Conservation (phyloP, 2,329 filamentous ascomycete genomes). For the Cordyceps javanica region DNA sequence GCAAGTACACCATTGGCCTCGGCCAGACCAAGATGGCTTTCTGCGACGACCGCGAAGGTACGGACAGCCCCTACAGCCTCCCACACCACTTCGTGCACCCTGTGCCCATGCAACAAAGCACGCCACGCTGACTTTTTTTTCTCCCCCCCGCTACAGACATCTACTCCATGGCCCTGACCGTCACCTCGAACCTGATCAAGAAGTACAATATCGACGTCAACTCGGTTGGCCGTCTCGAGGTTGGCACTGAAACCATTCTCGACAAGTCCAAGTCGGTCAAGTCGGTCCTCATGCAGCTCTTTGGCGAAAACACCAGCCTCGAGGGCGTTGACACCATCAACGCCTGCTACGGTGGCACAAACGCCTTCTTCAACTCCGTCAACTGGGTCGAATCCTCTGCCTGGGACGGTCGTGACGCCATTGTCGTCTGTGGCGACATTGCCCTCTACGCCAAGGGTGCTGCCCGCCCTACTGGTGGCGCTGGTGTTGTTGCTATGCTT, state of each 20-base stretch:
- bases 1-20: constrained; percentile 88
- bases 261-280: constrained; percentile 92
- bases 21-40: constrained; percentile 91
- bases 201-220: constrained; percentile 79
- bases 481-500: constrained; percentile 71
- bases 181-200: constrained; percentile 67
- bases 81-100: constrained; percentile 10
- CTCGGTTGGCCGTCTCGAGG: constrained; percentile 73
- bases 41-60: constrained; percentile 83
- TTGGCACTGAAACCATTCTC: constrained; percentile 78
- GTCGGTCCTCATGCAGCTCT: constrained; percentile 81
- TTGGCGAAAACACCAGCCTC: constrained; percentile 75
- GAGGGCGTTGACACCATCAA: constrained; percentile 81
- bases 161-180: constrained; percentile 79
- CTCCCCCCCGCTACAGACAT: constrained; percentile 62
- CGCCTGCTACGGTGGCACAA: constrained; percentile 82
- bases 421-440: constrained; percentile 77
- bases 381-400: constrained; percentile 85
- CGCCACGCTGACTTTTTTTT: constrained; percentile 15
- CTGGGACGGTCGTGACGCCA: constrained; percentile 78
- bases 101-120: background rate
- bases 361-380: constrained; percentile 74
- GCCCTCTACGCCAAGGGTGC: constrained; percentile 79
- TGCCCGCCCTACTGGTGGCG: constrained; percentile 75
- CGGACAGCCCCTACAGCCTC: constrained; percentile 22